A percentile compares a stretch with the other conserved stretches of the same genome.
These are phyloP conservation scores for Aspergillus neotritici DNA, from an alignment of 2,329 filamentous ascomycete genomes.

Conservation along the genomic window DNA sequence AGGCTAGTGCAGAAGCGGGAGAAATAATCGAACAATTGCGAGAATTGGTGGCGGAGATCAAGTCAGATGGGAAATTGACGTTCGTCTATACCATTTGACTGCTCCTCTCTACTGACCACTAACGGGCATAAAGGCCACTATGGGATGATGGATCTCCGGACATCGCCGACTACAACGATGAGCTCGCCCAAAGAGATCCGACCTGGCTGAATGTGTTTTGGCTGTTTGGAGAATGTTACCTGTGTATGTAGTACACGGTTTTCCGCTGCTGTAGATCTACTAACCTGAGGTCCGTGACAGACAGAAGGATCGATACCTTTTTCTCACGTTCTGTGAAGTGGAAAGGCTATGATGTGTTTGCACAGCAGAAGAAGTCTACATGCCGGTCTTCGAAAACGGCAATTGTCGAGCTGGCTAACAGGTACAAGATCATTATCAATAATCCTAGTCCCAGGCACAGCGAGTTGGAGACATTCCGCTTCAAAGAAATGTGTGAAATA, in stretches of 20 bases:
- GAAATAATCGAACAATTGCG: too few species aligned
- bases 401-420: conserved; percentile 72
- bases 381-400: conserved; percentile 88
- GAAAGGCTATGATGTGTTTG: conserved; percentile 86
- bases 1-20: too few species aligned
- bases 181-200: conserved; percentile 66
- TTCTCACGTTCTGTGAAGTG: conserved; percentile 75
- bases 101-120: not conserved
- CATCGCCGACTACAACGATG: conserved; percentile 75
- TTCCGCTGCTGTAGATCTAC: not conserved
- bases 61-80: too few species aligned
- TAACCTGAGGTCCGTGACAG: conserved; percentile 28
- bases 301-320: conserved; percentile 69
- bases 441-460: conserved; percentile 41
- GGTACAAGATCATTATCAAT: conserved; percentile 54
- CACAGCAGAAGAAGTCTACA: conserved; percentile 81
- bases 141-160: conserved; percentile 71
- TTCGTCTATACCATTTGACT: not conserved
- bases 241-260: conserved; percentile 47
- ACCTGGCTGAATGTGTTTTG: conserved; percentile 82
- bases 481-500: conserved; percentile 91
- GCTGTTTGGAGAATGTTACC: conserved; percentile 90
- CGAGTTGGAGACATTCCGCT: conserved; percentile 68
- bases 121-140: conserved; percentile 52
- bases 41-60: too few species aligned